Evolutionary conservation across 2,329 filamentous ascomycete species (phyloP), one percentile per base, ranked within the genome.

Genomic region (Myriosclerotinia curreyana): DNA sequence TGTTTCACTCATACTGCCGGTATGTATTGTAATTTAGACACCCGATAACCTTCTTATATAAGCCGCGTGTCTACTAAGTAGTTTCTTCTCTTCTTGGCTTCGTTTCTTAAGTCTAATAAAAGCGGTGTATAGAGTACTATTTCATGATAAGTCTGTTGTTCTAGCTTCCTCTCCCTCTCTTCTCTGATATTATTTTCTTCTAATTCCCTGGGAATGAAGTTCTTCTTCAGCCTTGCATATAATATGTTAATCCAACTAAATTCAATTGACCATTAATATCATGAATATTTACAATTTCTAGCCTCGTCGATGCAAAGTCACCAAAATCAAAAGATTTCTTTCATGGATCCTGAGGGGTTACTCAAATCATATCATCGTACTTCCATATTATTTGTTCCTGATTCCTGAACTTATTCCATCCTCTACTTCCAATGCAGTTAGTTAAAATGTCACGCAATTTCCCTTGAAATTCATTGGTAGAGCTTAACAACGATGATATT

Each of bases 151-250:
- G 20, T 14, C 42, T 40, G 7, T 34, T 40, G 7, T 34, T 31
- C 9, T 44, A 36, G 49, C 59, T 14, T 53, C 42, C 49, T 53
- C 34, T 28, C 44, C 31, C 25, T 12, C n/a, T 46, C n/a, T n/a
- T n/a, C n/a, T n/a, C n/a, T n/a, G n/a, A n/a, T n/a, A n/a, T n/a
- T n/a, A n/a, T n/a, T n/a, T n/a, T n/a, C n/a, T n/a, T n/a, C n/a
- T 8, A 49, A 2, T 48, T 22, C 60, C 25, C 4, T 1, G 20
- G 3, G 20, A 28, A 15, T 20, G 6, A 5, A 5, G n/a, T n/a
- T n/a, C 22, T 25, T 28, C 44, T 31, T 62, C 60, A 62, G 60
- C 60, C 60, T 62, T 56, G 60, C 60, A 62, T 42, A 54, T 62
- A 14, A 6, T 22, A n/a, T 49, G 60, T 58, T 17, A 46, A 36